These are phyloP conservation scores for Roridomyces roridus DNA, from an alignment of 768 basidiomycete species.

Conservation along the genomic window DNA sequence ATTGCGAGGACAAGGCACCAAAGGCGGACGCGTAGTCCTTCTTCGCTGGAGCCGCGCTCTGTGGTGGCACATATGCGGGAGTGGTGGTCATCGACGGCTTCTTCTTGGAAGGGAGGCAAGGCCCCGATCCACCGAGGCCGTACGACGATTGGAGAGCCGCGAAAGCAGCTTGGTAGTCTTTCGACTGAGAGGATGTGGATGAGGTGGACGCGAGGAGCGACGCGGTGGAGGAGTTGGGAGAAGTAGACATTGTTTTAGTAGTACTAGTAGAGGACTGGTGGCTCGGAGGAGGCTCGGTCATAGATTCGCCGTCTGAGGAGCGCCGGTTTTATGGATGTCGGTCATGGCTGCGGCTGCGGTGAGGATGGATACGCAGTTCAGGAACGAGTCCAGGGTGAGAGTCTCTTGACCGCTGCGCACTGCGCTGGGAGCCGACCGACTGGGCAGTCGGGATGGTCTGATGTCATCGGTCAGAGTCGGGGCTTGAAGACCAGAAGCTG, in stretches of 20 bases:
- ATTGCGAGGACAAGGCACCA: slow-evolving; percentile 1
- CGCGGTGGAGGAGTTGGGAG: background rate
- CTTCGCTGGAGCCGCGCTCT: background rate
- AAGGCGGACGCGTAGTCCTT: slow-evolving; percentile 12
- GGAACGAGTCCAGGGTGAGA: too few relatives aligned
- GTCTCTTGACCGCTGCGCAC: too few relatives aligned
- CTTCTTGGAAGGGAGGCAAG: background rate
- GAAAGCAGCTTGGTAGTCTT: slow-evolving; percentile 11
- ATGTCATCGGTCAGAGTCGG: too few relatives aligned
- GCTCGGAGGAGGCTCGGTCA: too few relatives aligned
- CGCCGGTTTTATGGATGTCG: too few relatives aligned
- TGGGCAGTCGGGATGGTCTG: background rate
- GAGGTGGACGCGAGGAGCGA: background rate
- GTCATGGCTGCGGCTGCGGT: too few relatives aligned
- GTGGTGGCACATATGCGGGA: background rate
- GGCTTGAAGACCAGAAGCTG: too few relatives aligned
- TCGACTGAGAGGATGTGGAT: background rate
- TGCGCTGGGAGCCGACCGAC: background rate
- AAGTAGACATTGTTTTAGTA: background rate
- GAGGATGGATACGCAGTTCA: too few relatives aligned
- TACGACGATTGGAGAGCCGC: slow-evolving; percentile 9
- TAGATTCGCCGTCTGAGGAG: too few relatives aligned
- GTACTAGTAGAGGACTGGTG: too few relatives aligned
- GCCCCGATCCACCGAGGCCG: background rate
- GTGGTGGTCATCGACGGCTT: background rate